A percentile compares a stretch with the other conserved stretches of the same genome.
Evolutionary conservation across 1,284 basidiomycete genomes (phyloP).

Genomic region (Ceratobasidium sp.): DNA sequence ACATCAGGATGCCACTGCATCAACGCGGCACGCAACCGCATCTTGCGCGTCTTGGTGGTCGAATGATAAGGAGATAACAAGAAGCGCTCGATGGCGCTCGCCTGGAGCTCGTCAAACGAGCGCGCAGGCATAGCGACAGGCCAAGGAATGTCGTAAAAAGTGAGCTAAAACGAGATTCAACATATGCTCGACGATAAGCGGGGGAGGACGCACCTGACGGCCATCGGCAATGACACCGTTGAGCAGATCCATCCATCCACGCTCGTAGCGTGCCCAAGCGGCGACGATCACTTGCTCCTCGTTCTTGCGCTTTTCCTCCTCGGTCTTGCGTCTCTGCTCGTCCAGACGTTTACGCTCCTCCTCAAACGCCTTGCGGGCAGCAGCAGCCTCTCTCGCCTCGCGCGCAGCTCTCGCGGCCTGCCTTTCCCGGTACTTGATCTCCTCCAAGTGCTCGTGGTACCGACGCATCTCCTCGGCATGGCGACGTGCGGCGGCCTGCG

Average conservation of each 20-base stretch:
- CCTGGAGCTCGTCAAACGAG: constrained; percentile 42
- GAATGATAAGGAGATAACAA: constrained; percentile 65
- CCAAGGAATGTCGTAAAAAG: constrained; percentile 72
- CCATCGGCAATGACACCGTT: constrained; percentile 38
- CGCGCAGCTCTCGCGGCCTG: constrained; percentile 38
- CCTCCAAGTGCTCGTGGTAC: constrained; percentile 38
- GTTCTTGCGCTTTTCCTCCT: constrained; percentile 34
- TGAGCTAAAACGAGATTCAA: constrained; percentile 24
- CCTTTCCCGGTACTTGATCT: constrained; percentile 45
- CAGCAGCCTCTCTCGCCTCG: constrained; percentile 28
- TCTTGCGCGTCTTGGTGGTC: constrained; percentile 61
- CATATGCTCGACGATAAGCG: background rate
- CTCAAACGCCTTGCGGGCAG: constrained; percentile 42
- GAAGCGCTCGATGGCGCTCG: constrained; percentile 64
- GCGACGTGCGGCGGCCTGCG: constrained; percentile 3
- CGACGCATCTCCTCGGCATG: constrained; percentile 44
- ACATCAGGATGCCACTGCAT: constrained; percentile 79
- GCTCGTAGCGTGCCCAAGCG: constrained; percentile 49
- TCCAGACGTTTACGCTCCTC: constrained; percentile 39
- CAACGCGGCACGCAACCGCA: constrained; percentile 70
- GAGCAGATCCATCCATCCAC: constrained; percentile 46
- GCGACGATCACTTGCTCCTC: constrained; percentile 44
- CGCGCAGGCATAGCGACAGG: constrained; percentile 58
- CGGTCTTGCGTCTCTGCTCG: constrained; percentile 18
- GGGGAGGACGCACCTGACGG: constrained; percentile 19